A percentile compares a stretch with the other conserved stretches of the same genome.
Conservation (phyloP, 371 early-diverging fungal species). For the Mucor velutinosus region DNA sequence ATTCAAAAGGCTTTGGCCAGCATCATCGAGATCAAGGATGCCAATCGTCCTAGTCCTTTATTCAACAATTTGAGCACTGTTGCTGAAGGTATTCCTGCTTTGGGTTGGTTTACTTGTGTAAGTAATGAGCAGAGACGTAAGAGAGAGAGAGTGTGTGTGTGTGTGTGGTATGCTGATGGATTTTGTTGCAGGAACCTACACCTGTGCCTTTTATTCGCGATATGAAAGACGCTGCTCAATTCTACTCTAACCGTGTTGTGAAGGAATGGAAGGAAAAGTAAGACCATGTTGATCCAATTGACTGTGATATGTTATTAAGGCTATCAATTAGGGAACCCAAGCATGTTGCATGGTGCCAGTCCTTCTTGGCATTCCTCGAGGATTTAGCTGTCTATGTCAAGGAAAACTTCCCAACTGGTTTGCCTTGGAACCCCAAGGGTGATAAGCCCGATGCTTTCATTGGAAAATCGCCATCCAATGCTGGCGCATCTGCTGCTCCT, state of each 20-base stretch:
- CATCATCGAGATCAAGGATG: constrained; percentile 72
- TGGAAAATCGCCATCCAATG: constrained; percentile 29
- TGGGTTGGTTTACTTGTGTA: constrained; percentile 93
- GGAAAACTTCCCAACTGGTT: constrained; percentile 86
- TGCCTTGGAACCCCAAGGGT: constrained; percentile 89
- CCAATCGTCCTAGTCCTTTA: constrained; percentile 72
- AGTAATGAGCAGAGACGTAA: constrained; percentile 21
- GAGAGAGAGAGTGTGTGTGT: no score
- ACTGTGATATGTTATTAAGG: constrained; percentile 31
- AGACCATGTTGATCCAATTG: constrained; percentile 1
- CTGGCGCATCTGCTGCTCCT: constrained; percentile 35
- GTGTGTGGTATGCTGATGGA: not conserved
- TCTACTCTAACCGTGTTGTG: constrained; percentile 89
- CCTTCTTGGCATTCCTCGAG: constrained; percentile 68
- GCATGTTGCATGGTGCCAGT: constrained; percentile 85
- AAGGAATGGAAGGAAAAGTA: constrained; percentile 92
- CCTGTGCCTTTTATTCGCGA: constrained; percentile 89
- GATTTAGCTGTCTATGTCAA: constrained; percentile 87
- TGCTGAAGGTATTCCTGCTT: constrained; percentile 87
- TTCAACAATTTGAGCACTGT: constrained; percentile 86
- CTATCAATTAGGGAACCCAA: constrained; percentile 61
- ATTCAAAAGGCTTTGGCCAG: constrained; percentile 70
- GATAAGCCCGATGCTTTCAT: constrained; percentile 58
- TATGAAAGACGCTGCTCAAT: constrained; percentile 90
- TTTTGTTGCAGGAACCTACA: constrained; percentile 71